Evolutionary conservation across 139 green algal species (phyloP).

Genomic region (Chlamydomonas sp.): DNA sequence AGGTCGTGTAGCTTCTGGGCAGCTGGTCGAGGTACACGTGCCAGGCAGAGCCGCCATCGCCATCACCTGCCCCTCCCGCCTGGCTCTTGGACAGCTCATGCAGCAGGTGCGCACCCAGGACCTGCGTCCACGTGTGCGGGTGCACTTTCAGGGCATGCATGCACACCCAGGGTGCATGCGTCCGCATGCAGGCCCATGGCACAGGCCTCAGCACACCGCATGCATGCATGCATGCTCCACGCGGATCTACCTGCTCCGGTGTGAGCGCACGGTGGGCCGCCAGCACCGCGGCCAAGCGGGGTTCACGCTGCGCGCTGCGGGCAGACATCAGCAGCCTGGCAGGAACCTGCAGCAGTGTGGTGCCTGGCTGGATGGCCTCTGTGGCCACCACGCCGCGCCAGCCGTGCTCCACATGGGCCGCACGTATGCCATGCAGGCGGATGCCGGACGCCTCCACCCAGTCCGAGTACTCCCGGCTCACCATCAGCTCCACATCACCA

Average conservation of each 20-base stretch:
- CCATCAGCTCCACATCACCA: too few species aligned
- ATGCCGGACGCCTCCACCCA: slow-evolving; percentile 38
- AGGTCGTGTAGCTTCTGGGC: slow-evolving; percentile 47
- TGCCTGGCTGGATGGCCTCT: slow-evolving; percentile 22
- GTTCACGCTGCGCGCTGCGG: slow-evolving; percentile 22
- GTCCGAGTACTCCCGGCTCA: slow-evolving; percentile 17
- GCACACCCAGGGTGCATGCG: too few species aligned
- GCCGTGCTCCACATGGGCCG: slow-evolving; percentile 35
- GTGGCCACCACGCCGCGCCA: slow-evolving; percentile 54
- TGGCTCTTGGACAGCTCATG: slow-evolving; percentile 47
- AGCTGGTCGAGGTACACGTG: slow-evolving; percentile 59
- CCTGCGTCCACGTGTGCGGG: too few species aligned
- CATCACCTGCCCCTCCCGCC: not conserved
- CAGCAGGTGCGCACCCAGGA: slow-evolving; percentile 62
- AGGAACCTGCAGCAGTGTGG: slow-evolving; percentile 43
- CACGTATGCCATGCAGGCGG: slow-evolving; percentile 14
- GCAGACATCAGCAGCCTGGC: slow-evolving; percentile 39
- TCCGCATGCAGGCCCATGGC: too few species aligned
- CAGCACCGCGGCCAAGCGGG: not conserved
- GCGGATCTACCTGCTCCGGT: too few species aligned
- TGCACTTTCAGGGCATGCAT: too few species aligned
- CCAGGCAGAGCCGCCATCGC: slow-evolving; percentile 43
- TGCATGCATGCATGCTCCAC: too few species aligned
- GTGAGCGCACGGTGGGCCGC: not conserved
- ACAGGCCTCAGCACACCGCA: too few species aligned